These are phyloP conservation scores for Senecio squalidus DNA, from an alignment of 140 eudicot species.

Conservation along the genomic window DNA sequence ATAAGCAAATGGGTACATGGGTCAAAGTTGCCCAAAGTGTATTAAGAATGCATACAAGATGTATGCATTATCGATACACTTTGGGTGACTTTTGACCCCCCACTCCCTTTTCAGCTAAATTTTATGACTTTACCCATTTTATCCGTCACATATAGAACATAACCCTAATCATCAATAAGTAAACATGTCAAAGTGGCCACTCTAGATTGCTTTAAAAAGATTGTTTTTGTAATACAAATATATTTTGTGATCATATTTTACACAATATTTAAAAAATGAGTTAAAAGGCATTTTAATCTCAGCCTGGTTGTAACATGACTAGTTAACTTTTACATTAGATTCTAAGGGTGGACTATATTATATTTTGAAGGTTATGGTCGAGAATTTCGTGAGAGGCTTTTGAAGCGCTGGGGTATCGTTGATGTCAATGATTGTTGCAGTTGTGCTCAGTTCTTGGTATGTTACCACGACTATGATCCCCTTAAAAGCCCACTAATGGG, in stretches of 20 bases:
- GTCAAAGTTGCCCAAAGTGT: too few species aligned
- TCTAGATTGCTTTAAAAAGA: too few species aligned
- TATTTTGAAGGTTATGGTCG: slow-evolving; percentile 90
- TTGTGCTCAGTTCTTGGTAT: slow-evolving; percentile 88
- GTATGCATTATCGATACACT: too few species aligned
- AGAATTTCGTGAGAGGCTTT: slow-evolving; percentile 82
- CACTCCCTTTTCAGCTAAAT: too few species aligned
- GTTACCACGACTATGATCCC: not conserved
- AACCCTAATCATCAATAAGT: too few species aligned
- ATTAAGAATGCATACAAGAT: too few species aligned
- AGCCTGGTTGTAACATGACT: slow-evolving; percentile 1
- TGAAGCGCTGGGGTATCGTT: slow-evolving; percentile 81
- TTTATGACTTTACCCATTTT: too few species aligned
- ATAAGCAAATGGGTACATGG: too few species aligned
- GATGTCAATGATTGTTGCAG: slow-evolving; percentile 98
- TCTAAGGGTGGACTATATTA: slow-evolving; percentile 5
- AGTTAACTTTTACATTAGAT: slow-evolving; percentile 2
- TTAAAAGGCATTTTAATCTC: not conserved
- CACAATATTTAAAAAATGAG: not conserved
- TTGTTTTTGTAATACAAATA: not conserved
- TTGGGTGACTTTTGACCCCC: too few species aligned
- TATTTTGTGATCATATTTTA: too few species aligned
- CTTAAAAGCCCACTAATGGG: not conserved
- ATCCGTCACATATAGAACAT: too few species aligned
- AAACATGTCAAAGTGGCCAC: too few species aligned